Evolutionary conservation across 2,329 filamentous ascomycete genomes (phyloP).

Genomic region (Helotiales sp.): DNA sequence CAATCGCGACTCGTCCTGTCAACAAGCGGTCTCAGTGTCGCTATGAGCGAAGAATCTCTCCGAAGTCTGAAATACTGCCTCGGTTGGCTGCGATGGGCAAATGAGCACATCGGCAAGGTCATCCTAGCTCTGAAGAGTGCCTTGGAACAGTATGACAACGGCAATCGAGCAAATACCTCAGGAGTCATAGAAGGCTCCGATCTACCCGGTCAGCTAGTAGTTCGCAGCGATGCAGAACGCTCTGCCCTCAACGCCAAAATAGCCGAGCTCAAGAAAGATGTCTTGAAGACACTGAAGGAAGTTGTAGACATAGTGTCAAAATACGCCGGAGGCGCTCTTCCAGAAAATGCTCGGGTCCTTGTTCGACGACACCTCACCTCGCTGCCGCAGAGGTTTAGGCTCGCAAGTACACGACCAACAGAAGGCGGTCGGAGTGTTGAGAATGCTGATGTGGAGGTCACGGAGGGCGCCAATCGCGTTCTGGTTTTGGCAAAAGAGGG

Average conservation of each 20-base stretch:
- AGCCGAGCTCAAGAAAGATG: slow-evolving; percentile 68
- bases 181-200: slow-evolving; percentile 34
- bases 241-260: slow-evolving; percentile 53
- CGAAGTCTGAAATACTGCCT: slow-evolving; percentile 85
- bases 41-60: slow-evolving; percentile 88
- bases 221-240: slow-evolving; percentile 37
- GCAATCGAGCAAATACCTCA: slow-evolving; percentile 40
- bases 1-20: slow-evolving; percentile 85
- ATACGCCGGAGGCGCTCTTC: slow-evolving; percentile 88
- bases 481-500: slow-evolving; percentile 88
- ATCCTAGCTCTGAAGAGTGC: slow-evolving; percentile 76
- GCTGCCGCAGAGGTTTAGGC: slow-evolving; percentile 80
- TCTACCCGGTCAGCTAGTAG: slow-evolving; percentile 32
- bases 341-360: slow-evolving; percentile 83
- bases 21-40: slow-evolving; percentile 87
- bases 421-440: slow-evolving; percentile 44
- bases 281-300: slow-evolving; percentile 78
- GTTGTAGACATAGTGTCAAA: slow-evolving; percentile 85
- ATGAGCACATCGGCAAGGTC: slow-evolving; percentile 77
- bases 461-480: slow-evolving; percentile 73
- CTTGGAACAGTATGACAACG: slow-evolving; percentile 78
- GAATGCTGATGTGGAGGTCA: slow-evolving; percentile 51
- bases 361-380: slow-evolving; percentile 85
- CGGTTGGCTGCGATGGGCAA: slow-evolving; percentile 78
- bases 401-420: slow-evolving; percentile 61